These are phyloP conservation scores for Limonium bicolor DNA, from an alignment of 148 eudicot genomes.

Conservation along the genomic window DNA sequence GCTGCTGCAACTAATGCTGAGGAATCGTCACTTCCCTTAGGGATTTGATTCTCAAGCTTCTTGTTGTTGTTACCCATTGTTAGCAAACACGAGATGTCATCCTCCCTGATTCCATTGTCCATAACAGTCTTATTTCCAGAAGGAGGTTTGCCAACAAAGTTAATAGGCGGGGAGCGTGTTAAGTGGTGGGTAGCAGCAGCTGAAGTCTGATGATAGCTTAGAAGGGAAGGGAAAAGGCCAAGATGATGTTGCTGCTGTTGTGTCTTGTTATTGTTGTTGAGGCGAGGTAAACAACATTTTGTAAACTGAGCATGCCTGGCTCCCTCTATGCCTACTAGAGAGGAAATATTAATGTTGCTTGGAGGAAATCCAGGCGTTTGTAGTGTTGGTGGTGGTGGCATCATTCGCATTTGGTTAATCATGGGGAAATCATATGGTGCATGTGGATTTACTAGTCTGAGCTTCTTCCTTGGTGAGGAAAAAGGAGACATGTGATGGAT, in stretches of 20 bases:
- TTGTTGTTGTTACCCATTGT: constrained; percentile 28
- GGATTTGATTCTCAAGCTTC: constrained; percentile 12
- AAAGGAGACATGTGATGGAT: constrained; percentile 29
- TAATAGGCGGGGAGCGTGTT: neutral
- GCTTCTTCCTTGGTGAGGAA: constrained; percentile 29
- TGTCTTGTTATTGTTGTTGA: constrained; percentile 30
- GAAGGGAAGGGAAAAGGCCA: constrained; percentile 25
- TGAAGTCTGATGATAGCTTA: neutral
- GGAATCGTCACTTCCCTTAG: constrained; percentile 10
- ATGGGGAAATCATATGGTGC: constrained; percentile 26
- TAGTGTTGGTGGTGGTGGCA: constrained; percentile 20
- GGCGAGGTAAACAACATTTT: too few relatives aligned
- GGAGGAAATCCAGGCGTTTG: constrained; percentile 28
- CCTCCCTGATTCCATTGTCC: constrained; percentile 8
- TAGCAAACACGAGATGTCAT: constrained; percentile 30
- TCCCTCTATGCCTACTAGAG: constrained; percentile 88
- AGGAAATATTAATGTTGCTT: constrained; percentile 39
- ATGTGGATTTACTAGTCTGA: constrained; percentile 11
- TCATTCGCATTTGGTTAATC: constrained; percentile 16
- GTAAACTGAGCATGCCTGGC: constrained; percentile 97
- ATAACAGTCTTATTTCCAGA: neutral
- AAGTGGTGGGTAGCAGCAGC: neutral
- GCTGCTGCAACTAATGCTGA: constrained; percentile 23
- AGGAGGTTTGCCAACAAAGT: constrained; percentile 8
- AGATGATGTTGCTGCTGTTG: constrained; percentile 49